Evolutionary conservation across 2,329 filamentous ascomycete species (phyloP), one percentile per base, ranked within the genome.

Genomic region (Diaporthe vaccinii): DNA sequence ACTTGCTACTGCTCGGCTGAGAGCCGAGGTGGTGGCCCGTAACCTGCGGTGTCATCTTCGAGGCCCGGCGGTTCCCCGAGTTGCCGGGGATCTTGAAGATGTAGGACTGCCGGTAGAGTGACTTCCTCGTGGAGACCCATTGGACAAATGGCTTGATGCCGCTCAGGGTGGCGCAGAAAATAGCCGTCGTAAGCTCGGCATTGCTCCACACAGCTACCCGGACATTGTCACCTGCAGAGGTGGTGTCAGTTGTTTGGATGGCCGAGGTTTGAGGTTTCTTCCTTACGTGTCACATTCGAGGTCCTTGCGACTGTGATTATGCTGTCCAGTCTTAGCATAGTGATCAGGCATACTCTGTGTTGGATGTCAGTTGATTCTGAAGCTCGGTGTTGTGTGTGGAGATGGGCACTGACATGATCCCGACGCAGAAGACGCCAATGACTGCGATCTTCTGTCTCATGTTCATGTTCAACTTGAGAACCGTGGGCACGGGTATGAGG

Each of bases 141-240:
- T 68, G 65, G 14, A 68, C 65, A 7, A 68, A 68, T 12, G 65
- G 65, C 8, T 68, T 68, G 25, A 68, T 53, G n/a, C 65, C 65
- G 22, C 65, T 68, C 7, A 68, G 2, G n/a, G 46, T 53, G 34
- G 65, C 65, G n/a, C 65, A 68, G 46, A 68, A 68, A 1, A 68
- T 53, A 5, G 65, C 65, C 14, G 65, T 68, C 1, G 65, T 68
- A 2, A 68, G 14, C 65, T 68, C 65, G 12, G 65, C 65, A 17
- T 68, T 68, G 46, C 65, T 68, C 65, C 65, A 68, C 4, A 68
- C 31, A 2, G 65, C 65, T 22, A 68, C 65, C 20, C 14, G 12
- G 6, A 68, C 46, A 15, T 68, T 68, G 46, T 68, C 65, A 3
- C 7, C 65, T 68, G 34, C 3, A 22, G 34, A 20, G 17, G 14